Conservation (phyloP, 139 green algal genomes). For the Haematococcus lacustris region DNA sequence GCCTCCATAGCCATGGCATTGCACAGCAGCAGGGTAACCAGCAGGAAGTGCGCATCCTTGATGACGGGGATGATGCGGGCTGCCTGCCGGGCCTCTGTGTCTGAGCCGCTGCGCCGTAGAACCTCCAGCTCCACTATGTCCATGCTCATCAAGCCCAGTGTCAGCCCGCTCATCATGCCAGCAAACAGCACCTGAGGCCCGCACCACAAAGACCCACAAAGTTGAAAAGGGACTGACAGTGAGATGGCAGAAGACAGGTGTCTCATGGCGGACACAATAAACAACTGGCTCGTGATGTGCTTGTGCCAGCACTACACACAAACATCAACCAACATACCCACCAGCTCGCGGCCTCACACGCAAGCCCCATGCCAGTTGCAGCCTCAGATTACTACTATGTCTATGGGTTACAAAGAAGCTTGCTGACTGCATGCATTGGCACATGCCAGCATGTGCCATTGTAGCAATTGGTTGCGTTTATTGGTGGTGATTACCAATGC, state of each 20-base stretch:
- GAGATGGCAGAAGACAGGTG: neutral
- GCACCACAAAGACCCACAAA: neutral
- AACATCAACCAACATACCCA: too few species aligned
- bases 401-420: neutral
- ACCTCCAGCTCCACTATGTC: slow-evolving; percentile 56
- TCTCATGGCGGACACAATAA: too few species aligned
- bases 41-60: slow-evolving; percentile 47
- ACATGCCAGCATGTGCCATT: neutral
- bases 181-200: slow-evolving; percentile 27
- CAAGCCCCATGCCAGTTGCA: too few species aligned
- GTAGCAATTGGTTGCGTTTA: neutral
- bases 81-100: slow-evolving; percentile 41
- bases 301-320: too few species aligned
- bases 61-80: slow-evolving; percentile 31
- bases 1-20: slow-evolving; percentile 47
- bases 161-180: slow-evolving; percentile 63
- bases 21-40: slow-evolving; percentile 58
- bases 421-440: slow-evolving; percentile 4
- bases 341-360: too few species aligned
- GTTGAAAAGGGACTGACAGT: neutral
- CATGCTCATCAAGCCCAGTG: slow-evolving; percentile 50
- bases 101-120: slow-evolving; percentile 45
- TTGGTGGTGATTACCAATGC: neutral
- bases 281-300: too few species aligned
- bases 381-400: too few species aligned